A percentile compares a stretch with the other conserved stretches of the same genome.
Conservation (phyloP, 2,329 filamentous ascomycete species). For the Camptophora hylomeconis region DNA sequence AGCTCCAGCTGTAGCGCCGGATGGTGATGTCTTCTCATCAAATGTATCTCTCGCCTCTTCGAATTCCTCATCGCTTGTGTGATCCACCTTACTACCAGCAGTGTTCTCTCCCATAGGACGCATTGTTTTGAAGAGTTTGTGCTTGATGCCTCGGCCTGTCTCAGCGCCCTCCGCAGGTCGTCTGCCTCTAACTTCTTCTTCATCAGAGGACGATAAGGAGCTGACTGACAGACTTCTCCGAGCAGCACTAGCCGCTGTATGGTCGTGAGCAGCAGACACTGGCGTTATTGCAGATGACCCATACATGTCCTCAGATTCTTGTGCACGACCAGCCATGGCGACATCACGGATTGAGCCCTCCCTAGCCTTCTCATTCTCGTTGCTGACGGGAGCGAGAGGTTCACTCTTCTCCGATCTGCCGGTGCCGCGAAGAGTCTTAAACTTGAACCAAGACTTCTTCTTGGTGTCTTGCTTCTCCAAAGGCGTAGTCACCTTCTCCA, state of each 20-base stretch:
- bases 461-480: no score
- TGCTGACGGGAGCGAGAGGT: constrained; percentile 1
- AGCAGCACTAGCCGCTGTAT: constrained; percentile 1
- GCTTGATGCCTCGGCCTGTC: constrained; percentile 13
- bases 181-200: constrained; percentile 1
- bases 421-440: no score
- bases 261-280: constrained; percentile 8
- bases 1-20: constrained; percentile 3
- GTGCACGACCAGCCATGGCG: constrained; percentile 14
- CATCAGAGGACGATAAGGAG: constrained; percentile 12
- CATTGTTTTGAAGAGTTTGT: constrained; percentile 12
- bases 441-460: no score
- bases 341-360: constrained; percentile 17
- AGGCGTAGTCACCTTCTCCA: no score
- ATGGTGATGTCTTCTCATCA: constrained; percentile 4
- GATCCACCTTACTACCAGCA: constrained; percentile 1
- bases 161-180: constrained; percentile 10
- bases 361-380: constrained; percentile 6
- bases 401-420: no score
- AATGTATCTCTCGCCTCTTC: constrained; percentile 18
- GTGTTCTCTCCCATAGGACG: constrained; percentile 12
- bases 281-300: constrained; percentile 8
- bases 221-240: constrained; percentile 11
- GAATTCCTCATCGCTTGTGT: constrained; percentile 12
- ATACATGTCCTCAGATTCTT: constrained; percentile 17